Conservation (phyloP, 176 grass and related monocot species). For the Secale cereale region DNA sequence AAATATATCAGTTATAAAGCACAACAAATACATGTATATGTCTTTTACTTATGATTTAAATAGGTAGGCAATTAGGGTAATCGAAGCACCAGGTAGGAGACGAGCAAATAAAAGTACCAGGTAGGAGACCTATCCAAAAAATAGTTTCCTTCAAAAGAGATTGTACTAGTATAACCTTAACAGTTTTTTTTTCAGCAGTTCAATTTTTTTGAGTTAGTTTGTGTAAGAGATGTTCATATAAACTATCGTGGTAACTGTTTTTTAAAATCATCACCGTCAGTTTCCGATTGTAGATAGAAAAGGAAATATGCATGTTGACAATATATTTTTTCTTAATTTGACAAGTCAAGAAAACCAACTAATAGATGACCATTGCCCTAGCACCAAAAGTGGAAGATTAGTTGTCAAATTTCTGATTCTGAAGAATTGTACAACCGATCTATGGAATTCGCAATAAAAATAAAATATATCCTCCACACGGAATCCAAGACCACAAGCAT, state of each 20-base stretch:
- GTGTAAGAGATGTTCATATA: neutral
- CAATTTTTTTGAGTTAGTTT: neutral
- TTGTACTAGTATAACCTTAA: neutral
- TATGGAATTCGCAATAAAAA: neutral
- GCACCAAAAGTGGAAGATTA: neutral
- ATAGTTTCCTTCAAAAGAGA: neutral
- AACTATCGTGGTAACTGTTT: neutral
- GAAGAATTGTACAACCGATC: neutral
- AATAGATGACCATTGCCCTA: neutral
- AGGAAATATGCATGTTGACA: neutral
- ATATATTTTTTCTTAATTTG: neutral
- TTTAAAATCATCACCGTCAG: neutral
- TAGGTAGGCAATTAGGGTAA: neutral
- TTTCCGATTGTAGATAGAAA: neutral
- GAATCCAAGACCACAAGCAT: neutral
- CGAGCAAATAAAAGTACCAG: neutral
- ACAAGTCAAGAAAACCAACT: neutral
- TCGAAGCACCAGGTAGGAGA: neutral
- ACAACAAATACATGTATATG: neutral
- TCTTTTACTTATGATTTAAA: neutral
- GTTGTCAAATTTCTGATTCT: neutral
- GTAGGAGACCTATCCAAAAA: neutral
- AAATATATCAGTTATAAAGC: neutral
- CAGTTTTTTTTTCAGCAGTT: neutral
- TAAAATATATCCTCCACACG: neutral